Evolutionary conservation across 208 protist species (phyloP).

Genomic region (Crithidia thermophila): DNA sequence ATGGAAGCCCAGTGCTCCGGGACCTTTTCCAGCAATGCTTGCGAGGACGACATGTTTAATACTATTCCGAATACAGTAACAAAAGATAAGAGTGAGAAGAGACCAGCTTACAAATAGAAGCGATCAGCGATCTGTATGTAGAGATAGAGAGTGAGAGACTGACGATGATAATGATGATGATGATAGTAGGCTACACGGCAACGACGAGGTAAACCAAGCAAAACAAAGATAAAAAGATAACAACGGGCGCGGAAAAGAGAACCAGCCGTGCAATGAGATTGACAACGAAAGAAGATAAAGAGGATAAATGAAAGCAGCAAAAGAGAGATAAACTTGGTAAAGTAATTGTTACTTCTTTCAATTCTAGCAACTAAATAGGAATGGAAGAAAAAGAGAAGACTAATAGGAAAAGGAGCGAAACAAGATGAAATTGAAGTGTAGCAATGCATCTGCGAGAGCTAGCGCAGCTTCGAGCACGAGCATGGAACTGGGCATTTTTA

Average conservation of each 20-base stretch:
- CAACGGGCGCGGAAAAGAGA: too few relatives aligned
- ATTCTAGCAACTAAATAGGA: neutral
- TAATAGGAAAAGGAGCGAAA: neutral
- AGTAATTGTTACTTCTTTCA: neutral
- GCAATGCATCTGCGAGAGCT: neutral
- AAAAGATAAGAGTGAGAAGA: conserved; percentile 1
- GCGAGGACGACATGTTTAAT: conserved; percentile 22
- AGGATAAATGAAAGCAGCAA: too few relatives aligned
- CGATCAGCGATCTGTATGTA: conserved; percentile 1
- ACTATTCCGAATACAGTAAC: neutral
- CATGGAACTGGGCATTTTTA: neutral
- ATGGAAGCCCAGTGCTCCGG: conserved; percentile 47
- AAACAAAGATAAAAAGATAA: too few relatives aligned
- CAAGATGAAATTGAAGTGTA: neutral
- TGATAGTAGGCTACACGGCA: too few relatives aligned
- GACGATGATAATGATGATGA: too few relatives aligned
- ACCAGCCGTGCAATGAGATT: too few relatives aligned
- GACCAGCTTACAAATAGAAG: neutral
- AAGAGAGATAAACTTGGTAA: too few relatives aligned
- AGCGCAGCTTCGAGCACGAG: neutral
- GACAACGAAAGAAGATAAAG: too few relatives aligned
- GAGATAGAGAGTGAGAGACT: neutral
- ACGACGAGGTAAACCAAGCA: too few relatives aligned
- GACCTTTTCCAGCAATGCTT: conserved; percentile 28
- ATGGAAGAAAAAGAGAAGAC: neutral